Conservation (phyloP, 257 asterid genomes). For the Ophiorrhiza pumila region DNA sequence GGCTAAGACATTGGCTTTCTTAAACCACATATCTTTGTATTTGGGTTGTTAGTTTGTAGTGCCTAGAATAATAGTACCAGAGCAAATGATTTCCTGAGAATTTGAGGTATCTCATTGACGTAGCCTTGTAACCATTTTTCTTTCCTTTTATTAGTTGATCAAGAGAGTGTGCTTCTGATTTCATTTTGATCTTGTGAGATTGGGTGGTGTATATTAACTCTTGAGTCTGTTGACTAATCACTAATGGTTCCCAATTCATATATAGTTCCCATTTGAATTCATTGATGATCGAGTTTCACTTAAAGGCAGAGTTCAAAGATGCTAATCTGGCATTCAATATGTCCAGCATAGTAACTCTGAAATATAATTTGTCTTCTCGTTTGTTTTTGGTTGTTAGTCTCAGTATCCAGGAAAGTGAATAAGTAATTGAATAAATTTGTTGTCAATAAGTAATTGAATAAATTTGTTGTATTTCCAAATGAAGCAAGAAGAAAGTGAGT, state of each 20-base stretch:
- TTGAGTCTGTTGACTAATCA: too few species aligned
- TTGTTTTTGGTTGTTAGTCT: not conserved
- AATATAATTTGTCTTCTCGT: too few species aligned
- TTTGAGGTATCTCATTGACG: not conserved
- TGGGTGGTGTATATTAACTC: too few species aligned
- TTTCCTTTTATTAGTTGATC: not conserved
- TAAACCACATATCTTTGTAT: not conserved
- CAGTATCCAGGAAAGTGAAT: not conserved
- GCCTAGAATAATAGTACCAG: not conserved
- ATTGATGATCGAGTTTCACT: too few species aligned
- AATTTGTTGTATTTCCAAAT: not conserved
- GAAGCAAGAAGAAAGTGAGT: not conserved
- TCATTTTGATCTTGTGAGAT: too few species aligned
- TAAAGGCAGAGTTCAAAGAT: too few species aligned
- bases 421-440: not conserved
- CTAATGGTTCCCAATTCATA: too few species aligned
- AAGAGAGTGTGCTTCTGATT: not conserved
- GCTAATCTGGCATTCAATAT: too few species aligned
- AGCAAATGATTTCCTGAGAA: constrained; percentile 1
- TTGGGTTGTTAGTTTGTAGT: not conserved
- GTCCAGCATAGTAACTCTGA: not conserved
- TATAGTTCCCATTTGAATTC: too few species aligned
- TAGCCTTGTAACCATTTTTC: constrained; percentile 10
- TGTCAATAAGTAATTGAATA: not conserved
- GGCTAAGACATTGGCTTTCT: constrained; percentile 2